These are phyloP conservation scores for Dacryopinax primogenitus DNA, from an alignment of 768 basidiomycete species.

Conservation along the genomic window DNA sequence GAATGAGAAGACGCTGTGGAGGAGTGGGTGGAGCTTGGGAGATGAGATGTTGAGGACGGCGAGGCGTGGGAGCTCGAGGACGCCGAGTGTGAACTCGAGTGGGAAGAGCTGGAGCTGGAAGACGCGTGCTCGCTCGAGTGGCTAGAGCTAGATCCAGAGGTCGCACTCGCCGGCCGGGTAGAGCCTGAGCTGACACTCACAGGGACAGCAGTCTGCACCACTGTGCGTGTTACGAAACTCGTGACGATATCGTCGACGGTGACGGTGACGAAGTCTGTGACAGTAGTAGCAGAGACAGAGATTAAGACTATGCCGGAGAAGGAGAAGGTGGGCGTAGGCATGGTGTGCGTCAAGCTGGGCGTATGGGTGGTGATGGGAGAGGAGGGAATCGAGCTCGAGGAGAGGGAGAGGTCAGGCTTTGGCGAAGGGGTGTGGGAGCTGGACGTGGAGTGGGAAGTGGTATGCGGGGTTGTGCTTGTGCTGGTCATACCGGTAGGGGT, in stretches of 20 bases:
- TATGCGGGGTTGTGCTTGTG: neutral
- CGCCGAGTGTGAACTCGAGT: too few relatives aligned
- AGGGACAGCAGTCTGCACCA: neutral
- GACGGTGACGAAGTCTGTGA: conserved; percentile 3
- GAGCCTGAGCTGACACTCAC: too few relatives aligned
- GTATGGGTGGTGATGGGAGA: neutral
- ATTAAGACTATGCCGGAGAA: neutral
- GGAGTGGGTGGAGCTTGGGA: neutral
- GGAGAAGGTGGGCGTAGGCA: neutral
- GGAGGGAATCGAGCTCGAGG: neutral
- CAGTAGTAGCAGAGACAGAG: neutral
- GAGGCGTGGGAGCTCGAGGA: too few relatives aligned
- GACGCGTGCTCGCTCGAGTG: neutral
- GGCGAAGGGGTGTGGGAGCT: too few relatives aligned
- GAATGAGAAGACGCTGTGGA: neutral
- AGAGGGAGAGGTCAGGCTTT: too few relatives aligned
- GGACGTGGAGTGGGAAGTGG: too few relatives aligned
- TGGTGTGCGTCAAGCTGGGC: neutral
- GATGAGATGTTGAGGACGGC: too few relatives aligned
- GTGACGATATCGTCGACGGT: conserved; percentile 3
- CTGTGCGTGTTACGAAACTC: neutral
- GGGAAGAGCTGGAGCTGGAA: neutral
- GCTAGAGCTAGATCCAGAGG: neutral
- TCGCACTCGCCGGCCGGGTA: too few relatives aligned
- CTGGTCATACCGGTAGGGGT: neutral